Evolutionary conservation across 2,329 filamentous ascomycete species (phyloP), one percentile per base, ranked within the genome.

Genomic region (Pezicula radicicola): DNA sequence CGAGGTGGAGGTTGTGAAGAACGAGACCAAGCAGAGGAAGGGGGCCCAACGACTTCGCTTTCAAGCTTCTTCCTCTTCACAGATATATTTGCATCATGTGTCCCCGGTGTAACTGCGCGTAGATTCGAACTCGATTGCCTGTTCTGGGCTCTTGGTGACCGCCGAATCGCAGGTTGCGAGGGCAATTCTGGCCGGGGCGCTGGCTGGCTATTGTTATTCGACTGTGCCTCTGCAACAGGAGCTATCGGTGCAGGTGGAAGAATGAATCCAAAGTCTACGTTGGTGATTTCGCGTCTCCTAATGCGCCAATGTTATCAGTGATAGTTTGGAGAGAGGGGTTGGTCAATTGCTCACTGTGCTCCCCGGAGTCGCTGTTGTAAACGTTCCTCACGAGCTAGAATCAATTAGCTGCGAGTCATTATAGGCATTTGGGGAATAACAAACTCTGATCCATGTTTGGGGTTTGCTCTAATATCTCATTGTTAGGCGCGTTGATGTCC

Each of bases 351-450:
- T 58, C 74, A 84, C 82, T 81, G 80, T 40, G 83, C 82, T 55
- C 83, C 83, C 55, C 83, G 81, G 65, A 87, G 78, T 64, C 83
- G 82, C 70, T 84, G 77, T 56, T 82, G 80, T 71, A 85, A 76
- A 63, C 81, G 80, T 65, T 84, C 81, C 60, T 81, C 79, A 59
- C 83, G 80, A 63, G 75, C 77, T 80, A 35, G 19, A 41, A 49
- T 36, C 15, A 36, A 46, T 60, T 55, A 60, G 57, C 44, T 37
- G 6, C 37, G 8, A 18, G 4, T 18, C 6, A 33, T n/a, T 33
- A 6, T 15, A 28, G 2, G 6, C 8, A 15, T 4, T 21, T 13
- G 4, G 9, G 36, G 16, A 13, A n/a, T 12, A 37, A 37, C 46
- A 12, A 21, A 48, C 46, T 48, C 12, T 37, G 46, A 10, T 48